Evolutionary conservation across 2,329 filamentous ascomycete species (phyloP).

Genomic region (Cordyceps tenuipes): DNA sequence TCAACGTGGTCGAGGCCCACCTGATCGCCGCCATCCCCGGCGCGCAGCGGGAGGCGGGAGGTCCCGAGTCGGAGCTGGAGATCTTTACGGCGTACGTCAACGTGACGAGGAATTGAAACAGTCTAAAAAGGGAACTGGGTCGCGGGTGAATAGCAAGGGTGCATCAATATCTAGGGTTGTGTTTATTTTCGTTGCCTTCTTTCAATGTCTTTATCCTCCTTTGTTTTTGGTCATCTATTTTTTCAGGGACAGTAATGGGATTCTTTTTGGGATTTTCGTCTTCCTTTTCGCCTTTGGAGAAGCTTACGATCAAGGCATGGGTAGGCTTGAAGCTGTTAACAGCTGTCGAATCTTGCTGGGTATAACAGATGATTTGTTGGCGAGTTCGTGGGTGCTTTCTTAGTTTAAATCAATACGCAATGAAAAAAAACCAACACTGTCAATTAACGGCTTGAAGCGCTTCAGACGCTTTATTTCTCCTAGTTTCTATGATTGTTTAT

Average conservation of each 20-base stretch:
- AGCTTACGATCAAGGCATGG: not conserved
- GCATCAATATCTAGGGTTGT: not conserved
- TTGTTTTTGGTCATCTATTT: no score
- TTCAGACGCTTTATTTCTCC: not conserved
- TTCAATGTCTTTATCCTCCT: not conserved
- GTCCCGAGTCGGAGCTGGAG: constrained; percentile 65
- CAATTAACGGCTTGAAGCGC: not conserved
- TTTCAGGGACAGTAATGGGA: not conserved
- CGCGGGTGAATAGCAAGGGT: not conserved
- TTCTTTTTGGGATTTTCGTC: not conserved
- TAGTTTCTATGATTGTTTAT: not conserved
- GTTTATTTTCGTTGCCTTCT: not conserved
- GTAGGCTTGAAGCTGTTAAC: not conserved
- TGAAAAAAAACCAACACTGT: not conserved
- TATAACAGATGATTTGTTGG: not conserved
- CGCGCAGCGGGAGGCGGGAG: constrained; percentile 47
- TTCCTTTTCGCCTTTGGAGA: not conserved
- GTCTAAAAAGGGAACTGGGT: not conserved
- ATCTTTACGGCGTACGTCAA: constrained; percentile 70
- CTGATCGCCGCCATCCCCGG: constrained; percentile 62
- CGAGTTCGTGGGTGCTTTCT: not conserved
- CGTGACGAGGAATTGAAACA: constrained; percentile 42
- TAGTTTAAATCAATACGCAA: not conserved
- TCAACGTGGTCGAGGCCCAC: constrained; percentile 73
- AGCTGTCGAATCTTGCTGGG: not conserved